Base-by-base conservation (phyloP, 306 rosid genomes). In the Sicyos baderoa region DNA sequence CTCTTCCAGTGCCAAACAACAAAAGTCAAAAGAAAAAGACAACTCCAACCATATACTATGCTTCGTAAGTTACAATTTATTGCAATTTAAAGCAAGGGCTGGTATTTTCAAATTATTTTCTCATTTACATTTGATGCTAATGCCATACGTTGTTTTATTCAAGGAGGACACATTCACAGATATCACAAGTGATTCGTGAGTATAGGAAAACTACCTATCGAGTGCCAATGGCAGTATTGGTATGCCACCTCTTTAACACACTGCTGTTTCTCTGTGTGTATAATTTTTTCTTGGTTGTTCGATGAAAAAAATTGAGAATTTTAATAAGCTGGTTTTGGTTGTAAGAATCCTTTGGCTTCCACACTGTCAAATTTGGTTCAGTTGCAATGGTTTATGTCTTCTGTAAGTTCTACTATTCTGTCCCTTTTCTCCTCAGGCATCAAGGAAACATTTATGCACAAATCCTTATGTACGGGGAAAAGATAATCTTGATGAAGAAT, bases 131-230 rank as follows among this genome's bases (percentile, higher is more conserved):
- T 49, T 62, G 23, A 48, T 47, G 14, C 4, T 5, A 14, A 37
- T 58, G 42, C 51, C n/a, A 27, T 72, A n/a, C 70, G 54, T 59
- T 79, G 51, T 75, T 56, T 55, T 55, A 18, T 59, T 72, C 57
- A 75, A 91, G 98, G 96, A 89, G 98, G 85, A 92, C 98, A 2
- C 98, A 92, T 80, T 84, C 98, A 48, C 98, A 92, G 77, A 86
- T 92, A 75, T 79, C 96, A 77, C 98, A 89, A 81, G 91, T 92
- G 60, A 51, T 92, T 57, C 88, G 91, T 5, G 98, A 92, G 81
- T 78, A 87, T 76, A 80, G 85, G 61, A 92, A 92, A 81, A 92
- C 96, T 21, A 17, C 87, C 73, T 92, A 92, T 79, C 84, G 95
- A 66, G 98, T 89, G 65, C 89, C 96, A 0, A 92, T 92, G 98